A percentile compares a stretch with the other conserved stretches of the same genome.
Conservation (phyloP, 176 grass and related monocot species). For the Oryza rufipogon region DNA sequence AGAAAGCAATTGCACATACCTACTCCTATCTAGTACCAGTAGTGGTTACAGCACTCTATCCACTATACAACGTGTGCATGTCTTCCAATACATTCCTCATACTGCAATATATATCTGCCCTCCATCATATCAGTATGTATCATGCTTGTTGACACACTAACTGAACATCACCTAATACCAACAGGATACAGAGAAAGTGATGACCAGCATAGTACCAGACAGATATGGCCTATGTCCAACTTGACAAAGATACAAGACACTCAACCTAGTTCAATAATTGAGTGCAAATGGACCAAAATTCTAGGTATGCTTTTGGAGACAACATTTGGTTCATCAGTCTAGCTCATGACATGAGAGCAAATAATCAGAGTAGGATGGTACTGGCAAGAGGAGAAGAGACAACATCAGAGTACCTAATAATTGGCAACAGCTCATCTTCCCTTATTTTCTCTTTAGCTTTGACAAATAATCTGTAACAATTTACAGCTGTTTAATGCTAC, state of each 20-base stretch:
- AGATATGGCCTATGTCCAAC: background rate
- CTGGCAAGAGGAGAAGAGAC: slow-evolving; percentile 14
- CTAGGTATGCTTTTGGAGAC: slow-evolving; percentile 18
- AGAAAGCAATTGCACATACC: background rate
- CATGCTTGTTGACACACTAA: background rate
- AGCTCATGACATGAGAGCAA: slow-evolving; percentile 25
- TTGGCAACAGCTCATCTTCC: slow-evolving; percentile 41
- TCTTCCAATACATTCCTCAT: background rate
- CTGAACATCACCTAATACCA: background rate
- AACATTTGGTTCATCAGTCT: slow-evolving; percentile 30
- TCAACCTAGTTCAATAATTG: background rate
- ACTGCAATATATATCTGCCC: background rate
- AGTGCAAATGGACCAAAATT: background rate
- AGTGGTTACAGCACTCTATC: background rate
- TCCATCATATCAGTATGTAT: background rate
- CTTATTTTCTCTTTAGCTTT: slow-evolving; percentile 51
- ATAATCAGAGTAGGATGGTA: background rate
- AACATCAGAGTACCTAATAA: slow-evolving; percentile 26
- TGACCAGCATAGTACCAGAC: background rate
- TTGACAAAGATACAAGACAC: background rate
- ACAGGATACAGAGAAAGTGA: background rate
- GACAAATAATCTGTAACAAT: slow-evolving; percentile 60
- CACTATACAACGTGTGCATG: background rate
- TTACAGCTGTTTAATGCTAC: slow-evolving; percentile 70
- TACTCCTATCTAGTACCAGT: too few relatives aligned